Base-by-base conservation (phyloP, 108 stramenopile species). In the Nannochloropsis granulata region DNA sequence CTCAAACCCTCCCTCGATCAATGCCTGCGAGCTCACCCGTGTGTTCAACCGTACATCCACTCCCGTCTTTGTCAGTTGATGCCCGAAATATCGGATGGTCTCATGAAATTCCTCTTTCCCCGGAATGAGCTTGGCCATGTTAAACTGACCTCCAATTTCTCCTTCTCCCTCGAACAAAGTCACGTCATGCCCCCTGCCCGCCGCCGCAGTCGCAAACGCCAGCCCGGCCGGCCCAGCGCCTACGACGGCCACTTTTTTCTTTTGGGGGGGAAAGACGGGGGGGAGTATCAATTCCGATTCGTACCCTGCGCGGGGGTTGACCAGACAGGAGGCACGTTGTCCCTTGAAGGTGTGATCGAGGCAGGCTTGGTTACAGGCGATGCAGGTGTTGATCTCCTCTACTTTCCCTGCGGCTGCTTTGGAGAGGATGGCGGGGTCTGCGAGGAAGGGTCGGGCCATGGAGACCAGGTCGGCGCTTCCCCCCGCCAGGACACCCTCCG, bases 81-180 rank as follows among this genome's bases (percentile, higher is more conserved):
- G 79, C 19, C 83, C 46, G 87, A 97, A 98, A 90, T 95, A 96
- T 8, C 97, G 92, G n/a, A 98, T 83, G 11, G 98, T 97, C 92
- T 98, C 97, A 86, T 96, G 91, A 88, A 98, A 98, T 85, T 98
- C 98, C 86, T 97, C 97, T 88, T 98, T 98, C 23, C 98, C 98
- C 12, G 98, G 98, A 78, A 98, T 90, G 3, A 78, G 23, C 90
- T 98, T 97, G 78, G 98, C 98, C 94, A 97, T 94, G 88, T 97
- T 94, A 90, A 98, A 98, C 88, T 98, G 97, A 42, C 98, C 91
- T 21, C 90, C 91, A 44, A 98, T 92, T 43, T 93, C 87, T n/a
- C 84, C 83, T 13, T 89, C 88, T 85, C 90, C 84, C 79, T 98
- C 98, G 86, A 95, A 97, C 24, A 98, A 87, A 19, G 94, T 95